phyloP scores from a whole-genome alignment of 192 early-diverging fungal species.

The Thoreauomyces humboldtii region DNA sequence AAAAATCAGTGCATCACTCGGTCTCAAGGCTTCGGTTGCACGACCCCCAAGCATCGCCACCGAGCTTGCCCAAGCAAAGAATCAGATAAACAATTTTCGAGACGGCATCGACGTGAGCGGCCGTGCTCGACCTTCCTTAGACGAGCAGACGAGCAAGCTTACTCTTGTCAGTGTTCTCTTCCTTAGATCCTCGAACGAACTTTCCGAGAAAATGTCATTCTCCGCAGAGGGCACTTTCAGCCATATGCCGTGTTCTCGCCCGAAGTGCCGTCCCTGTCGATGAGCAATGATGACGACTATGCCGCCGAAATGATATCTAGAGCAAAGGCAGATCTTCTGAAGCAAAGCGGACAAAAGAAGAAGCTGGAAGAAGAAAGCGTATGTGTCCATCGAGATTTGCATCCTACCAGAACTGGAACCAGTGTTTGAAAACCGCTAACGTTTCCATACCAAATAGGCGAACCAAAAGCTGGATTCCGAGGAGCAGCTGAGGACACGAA shows the following conservation, averaged over 20 bases:
- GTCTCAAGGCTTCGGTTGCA: neutral
- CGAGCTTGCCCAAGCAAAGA: slow-evolving; percentile 16
- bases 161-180: neutral
- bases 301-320: slow-evolving; percentile 23
- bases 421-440: no score
- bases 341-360: slow-evolving; percentile 9
- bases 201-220: slow-evolving; percentile 19
- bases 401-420: no score
- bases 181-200: slow-evolving; percentile 17
- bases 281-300: slow-evolving; percentile 14
- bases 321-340: slow-evolving; percentile 23
- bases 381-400: no score
- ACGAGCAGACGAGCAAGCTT: neutral
- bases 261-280: slow-evolving; percentile 5
- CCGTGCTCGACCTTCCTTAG: neutral
- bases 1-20: no score
- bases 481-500: slow-evolving; percentile 7
- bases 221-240: slow-evolving; percentile 28
- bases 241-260: slow-evolving; percentile 29
- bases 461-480: slow-evolving; percentile 21
- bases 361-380: slow-evolving; percentile 29
- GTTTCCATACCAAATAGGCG: slow-evolving; percentile 18
- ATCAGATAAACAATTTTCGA: slow-evolving; percentile 15
- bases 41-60: neutral
- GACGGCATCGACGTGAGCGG: slow-evolving; percentile 7